Evolutionary conservation across 2,329 filamentous ascomycete species (phyloP).

Genomic region (Diaporthe eres): DNA sequence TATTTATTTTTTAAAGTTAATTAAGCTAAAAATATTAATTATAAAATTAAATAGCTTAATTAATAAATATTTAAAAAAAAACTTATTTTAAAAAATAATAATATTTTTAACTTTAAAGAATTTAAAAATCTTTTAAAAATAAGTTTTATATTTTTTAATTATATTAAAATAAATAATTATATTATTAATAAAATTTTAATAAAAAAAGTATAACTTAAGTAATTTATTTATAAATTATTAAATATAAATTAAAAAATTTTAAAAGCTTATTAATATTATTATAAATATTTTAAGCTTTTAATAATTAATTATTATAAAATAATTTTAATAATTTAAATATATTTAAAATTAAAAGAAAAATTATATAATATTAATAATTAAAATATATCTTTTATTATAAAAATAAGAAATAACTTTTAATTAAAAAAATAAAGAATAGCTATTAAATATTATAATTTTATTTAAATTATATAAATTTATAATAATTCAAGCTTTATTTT

Average conservation of each 20-base stretch:
- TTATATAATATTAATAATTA: too few relatives aligned
- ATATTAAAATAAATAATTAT: neutral
- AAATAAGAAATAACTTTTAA: too few relatives aligned
- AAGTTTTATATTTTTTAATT: neutral
- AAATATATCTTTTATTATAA: too few relatives aligned
- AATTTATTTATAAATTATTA: neutral
- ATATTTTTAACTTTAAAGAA: neutral
- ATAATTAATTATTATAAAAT: too few relatives aligned
- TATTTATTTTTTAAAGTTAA: neutral
- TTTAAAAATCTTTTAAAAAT: too few relatives aligned
- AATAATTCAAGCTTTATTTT: too few relatives aligned
- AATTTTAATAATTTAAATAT: too few relatives aligned
- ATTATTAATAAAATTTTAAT: neutral
- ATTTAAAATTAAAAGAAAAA: too few relatives aligned
- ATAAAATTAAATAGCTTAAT: neutral
- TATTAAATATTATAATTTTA: neutral
- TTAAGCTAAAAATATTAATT: neutral
- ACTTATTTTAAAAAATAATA: neutral
- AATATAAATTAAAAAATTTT: neutral
- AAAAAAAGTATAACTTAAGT: neutral
- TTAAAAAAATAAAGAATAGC: too few relatives aligned
- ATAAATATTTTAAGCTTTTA: too few relatives aligned
- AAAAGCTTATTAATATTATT: neutral
- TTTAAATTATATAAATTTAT: neutral
- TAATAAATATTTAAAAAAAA: neutral